Evolutionary conservation across 768 basidiomycete species (phyloP), one percentile per base, ranked within the genome.

Genomic region (Crassisporium funariophilum): DNA sequence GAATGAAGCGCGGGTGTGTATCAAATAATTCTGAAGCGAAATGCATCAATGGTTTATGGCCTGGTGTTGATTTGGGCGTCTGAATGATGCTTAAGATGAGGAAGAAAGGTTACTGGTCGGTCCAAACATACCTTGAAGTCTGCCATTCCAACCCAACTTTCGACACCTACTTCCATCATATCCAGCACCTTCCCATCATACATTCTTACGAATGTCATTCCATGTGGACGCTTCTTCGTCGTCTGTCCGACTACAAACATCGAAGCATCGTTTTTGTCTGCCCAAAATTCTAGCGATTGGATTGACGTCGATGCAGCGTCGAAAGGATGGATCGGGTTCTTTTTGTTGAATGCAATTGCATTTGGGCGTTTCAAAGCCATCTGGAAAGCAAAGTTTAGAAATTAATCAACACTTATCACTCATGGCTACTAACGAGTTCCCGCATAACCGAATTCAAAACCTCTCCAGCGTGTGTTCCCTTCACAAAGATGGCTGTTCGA

Each of bases 21-120:
- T 95, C 93, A 66, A 98, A 99, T 8, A 98, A 77, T 51, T 92
- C 91, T 0, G 93, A 95, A 11, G 93, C 91, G 62, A 99, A 99
- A 62, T 95, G 92, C 77, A 99, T 84, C 54, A 98, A 69, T 36
- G 97, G 95, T 57, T 90, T 86, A 57, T 92, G 83, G 8, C 94
- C 95, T 17, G 88, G 83, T 4, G 92, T 87, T 11, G 88, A 84
- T 80, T 95, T 98, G 17, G 83, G 76, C 33, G 88, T 87, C 97
- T 94, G 12, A 17, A 34, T 22, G n/a, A 37, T 25, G 23, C 17
- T 22, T 36, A 24, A 39, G 13, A 27, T 27, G 22, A 23, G 22
- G n/a, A 29, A 11, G 33, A 46, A n/a, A n/a, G n/a, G n/a, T n/a
- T n/a, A n/a, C n/a, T n/a, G n/a, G n/a, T n/a, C n/a, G n/a, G n/a